These are phyloP conservation scores for Pisolithus tinctorius DNA, from an alignment of 768 basidiomycete species.

Conservation along the genomic window DNA sequence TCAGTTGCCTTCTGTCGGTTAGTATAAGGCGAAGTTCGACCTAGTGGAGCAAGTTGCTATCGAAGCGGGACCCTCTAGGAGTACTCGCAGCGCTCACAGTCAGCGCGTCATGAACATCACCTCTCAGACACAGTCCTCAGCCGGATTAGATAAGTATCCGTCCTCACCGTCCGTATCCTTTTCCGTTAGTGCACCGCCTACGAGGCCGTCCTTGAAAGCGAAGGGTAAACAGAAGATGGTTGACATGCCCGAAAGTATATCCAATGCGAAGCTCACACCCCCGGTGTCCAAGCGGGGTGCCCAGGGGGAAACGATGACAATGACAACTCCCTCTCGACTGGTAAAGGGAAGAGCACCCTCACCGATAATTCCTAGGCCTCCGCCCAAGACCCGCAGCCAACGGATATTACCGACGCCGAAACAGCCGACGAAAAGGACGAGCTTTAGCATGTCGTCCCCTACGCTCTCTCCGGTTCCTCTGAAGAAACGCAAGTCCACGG, in stretches of 20 bases:
- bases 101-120: slow-evolving; percentile 45
- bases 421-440: slow-evolving; percentile 22
- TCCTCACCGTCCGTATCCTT: neutral
- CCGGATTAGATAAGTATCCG: neutral
- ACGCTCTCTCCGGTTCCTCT: slow-evolving; percentile 13
- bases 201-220: slow-evolving; percentile 17
- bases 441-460: slow-evolving; percentile 13
- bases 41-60: slow-evolving; percentile 44
- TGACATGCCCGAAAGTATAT: neutral
- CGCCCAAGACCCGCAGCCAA: slow-evolving; percentile 6
- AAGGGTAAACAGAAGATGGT: slow-evolving; percentile 28
- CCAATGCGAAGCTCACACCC: neutral
- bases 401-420: neutral
- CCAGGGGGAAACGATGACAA: slow-evolving; percentile 2
- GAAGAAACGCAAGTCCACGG: slow-evolving; percentile 23
- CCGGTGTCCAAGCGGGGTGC: neutral
- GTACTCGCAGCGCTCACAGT: slow-evolving; percentile 53
- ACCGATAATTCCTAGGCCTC: slow-evolving; percentile 1
- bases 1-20: slow-evolving; percentile 6
- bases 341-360: neutral
- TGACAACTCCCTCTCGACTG: slow-evolving; percentile 4
- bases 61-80: slow-evolving; percentile 43
- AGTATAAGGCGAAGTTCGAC: slow-evolving; percentile 62
- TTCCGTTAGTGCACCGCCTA: neutral
- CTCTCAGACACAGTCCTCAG: slow-evolving; percentile 15